These are phyloP conservation scores for Citrullus colocynthis DNA, from an alignment of 306 rosid genomes.

Conservation along the genomic window DNA sequence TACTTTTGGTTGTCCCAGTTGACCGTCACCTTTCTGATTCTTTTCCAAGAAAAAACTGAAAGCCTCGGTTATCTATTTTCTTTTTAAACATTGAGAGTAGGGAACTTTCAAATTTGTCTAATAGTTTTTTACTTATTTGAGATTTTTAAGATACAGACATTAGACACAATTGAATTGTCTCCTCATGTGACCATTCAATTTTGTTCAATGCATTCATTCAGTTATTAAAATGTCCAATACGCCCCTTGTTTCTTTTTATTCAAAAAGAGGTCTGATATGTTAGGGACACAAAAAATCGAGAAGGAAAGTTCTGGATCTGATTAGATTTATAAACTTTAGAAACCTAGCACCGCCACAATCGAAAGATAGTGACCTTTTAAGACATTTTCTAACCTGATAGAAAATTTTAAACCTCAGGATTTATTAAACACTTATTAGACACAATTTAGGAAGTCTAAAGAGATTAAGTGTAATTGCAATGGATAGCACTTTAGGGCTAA, in stretches of 20 bases:
- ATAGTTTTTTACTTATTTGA: background rate
- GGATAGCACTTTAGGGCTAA: no score
- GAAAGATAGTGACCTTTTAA: background rate
- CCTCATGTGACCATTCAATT: background rate
- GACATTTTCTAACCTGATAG: background rate
- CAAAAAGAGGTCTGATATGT: background rate
- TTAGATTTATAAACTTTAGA: no score
- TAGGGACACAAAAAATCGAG: background rate
- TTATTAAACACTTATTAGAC: background rate
- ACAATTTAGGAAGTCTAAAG: background rate
- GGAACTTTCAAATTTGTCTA: no score
- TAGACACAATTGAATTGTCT: background rate
- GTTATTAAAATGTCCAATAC: background rate
- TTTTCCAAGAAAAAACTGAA: background rate
- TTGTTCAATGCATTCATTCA: background rate
- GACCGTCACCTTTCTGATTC: background rate
- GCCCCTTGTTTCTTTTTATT: background rate
- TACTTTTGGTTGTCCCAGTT: no score
- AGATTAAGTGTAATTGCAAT: no score
- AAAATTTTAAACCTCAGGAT: background rate
- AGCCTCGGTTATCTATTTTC: background rate
- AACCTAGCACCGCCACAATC: no score
- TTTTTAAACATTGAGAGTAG: background rate
- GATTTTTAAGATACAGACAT: background rate
- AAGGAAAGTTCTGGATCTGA: background rate